Percentiles rank a stretch among this genome's conserved stretches.
These are phyloP conservation scores for Handroanthus guayacan DNA, from an alignment of 257 asterid genomes.

Conservation along the genomic window DNA sequence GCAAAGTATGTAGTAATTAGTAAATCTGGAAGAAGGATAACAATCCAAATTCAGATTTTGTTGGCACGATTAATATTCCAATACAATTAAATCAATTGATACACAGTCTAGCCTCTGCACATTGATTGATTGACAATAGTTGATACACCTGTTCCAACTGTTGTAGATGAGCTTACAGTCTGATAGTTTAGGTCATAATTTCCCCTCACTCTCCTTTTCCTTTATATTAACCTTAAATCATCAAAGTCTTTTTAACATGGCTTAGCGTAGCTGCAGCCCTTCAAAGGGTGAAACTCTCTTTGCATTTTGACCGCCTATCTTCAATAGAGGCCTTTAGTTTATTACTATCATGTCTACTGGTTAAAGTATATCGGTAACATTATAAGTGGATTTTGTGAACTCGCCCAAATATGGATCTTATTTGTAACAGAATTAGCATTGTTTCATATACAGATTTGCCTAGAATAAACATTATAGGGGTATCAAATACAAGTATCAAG, in stretches of 20 bases:
- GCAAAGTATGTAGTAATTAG: slow-evolving; percentile 10
- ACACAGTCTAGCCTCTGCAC: too few relatives aligned
- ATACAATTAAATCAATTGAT: too few relatives aligned
- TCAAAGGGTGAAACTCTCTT: not conserved
- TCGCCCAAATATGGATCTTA: not conserved
- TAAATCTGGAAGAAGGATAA: not conserved
- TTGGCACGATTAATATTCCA: not conserved
- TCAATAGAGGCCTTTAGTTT: not conserved
- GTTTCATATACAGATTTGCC: not conserved
- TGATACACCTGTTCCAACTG: not conserved
- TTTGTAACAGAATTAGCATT: not conserved
- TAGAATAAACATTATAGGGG: not conserved
- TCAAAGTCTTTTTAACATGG: not conserved
- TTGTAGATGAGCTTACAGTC: not conserved
- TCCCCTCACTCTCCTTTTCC: not conserved
- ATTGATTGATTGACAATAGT: not conserved
- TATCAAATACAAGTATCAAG: not conserved
- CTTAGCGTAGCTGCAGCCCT: too few relatives aligned
- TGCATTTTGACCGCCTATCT: not conserved
- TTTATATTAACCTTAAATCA: not conserved
- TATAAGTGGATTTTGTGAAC: not conserved
- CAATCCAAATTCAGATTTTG: slow-evolving; percentile 1
- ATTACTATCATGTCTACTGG: not conserved
- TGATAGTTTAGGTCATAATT: not conserved
- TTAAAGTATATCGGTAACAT: not conserved